These are phyloP conservation scores for Trichothecium roseum DNA, from an alignment of 2,329 filamentous ascomycete genomes.

Conservation along the genomic window DNA sequence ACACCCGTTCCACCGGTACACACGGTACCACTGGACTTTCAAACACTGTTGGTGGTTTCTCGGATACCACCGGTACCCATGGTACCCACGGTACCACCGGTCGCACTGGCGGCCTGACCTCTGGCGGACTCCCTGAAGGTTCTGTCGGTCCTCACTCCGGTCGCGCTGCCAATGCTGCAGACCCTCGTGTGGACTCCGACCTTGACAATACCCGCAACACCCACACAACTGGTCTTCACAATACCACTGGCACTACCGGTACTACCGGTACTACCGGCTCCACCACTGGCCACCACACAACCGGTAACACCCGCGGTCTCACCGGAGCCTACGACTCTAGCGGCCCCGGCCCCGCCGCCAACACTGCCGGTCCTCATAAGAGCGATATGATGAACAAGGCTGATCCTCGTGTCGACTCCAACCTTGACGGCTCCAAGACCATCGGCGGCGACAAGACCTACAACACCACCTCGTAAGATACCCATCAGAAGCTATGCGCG, in stretches of 20 bases:
- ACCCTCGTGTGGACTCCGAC: constrained; percentile 42
- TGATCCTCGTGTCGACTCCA: constrained; percentile 13
- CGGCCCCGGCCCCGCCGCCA: constrained; percentile 19
- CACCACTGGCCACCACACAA: constrained; percentile 5
- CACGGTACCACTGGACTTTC: constrained; percentile 15
- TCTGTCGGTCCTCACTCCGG: constrained; percentile 30
- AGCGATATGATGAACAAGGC: constrained; percentile 7
- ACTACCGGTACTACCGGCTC: constrained; percentile 18
- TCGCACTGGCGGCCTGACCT: constrained; percentile 16
- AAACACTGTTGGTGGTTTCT: constrained; percentile 9
- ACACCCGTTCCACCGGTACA: constrained; percentile 12
- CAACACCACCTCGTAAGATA: constrained; percentile 9
- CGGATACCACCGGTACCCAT: constrained; percentile 11
- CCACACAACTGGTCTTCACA: constrained; percentile 10
- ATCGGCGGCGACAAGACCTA: constrained; percentile 41
- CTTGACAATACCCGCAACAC: constrained; percentile 26
- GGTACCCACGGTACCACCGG: constrained; percentile 19
- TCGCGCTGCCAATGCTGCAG: constrained; percentile 33
- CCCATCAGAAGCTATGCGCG: constrained; percentile 2
- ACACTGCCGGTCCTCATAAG: constrained; percentile 15
- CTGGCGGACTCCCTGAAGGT: constrained; percentile 21
- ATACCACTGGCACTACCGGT: constrained; percentile 10
- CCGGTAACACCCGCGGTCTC: constrained; percentile 10
- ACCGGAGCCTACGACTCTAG: constrained; percentile 8
- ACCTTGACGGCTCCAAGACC: constrained; percentile 44